A percentile compares a stretch with the other conserved stretches of the same genome.
phyloP scores from a whole-genome alignment of 768 basidiomycete genomes.

The Tulasnella calospora region DNA sequence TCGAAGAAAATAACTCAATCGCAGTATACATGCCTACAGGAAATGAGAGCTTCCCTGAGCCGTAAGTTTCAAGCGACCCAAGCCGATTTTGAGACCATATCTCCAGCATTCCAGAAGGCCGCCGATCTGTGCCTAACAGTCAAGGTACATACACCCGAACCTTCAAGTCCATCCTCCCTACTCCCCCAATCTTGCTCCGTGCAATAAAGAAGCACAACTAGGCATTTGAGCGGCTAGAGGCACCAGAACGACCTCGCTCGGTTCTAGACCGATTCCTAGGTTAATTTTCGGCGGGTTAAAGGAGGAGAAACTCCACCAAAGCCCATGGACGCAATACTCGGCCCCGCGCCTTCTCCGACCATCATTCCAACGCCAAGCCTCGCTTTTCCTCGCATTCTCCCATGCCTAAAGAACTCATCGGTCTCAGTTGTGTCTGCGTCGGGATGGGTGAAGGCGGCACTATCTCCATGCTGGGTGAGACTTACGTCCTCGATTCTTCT shows the following conservation, averaged over 20 bases:
- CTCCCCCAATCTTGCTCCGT: background rate
- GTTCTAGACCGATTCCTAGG: too few species aligned
- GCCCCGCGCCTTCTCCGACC: background rate
- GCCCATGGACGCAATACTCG: background rate
- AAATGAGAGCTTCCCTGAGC: too few species aligned
- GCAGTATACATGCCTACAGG: too few species aligned
- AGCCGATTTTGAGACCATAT: background rate
- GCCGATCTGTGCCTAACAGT: too few species aligned
- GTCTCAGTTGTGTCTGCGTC: slow-evolving; percentile 16
- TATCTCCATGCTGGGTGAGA: slow-evolving; percentile 22
- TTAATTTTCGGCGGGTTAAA: too few species aligned
- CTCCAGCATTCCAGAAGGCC: too few species aligned
- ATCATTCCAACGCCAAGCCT: background rate
- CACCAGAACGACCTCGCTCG: too few species aligned
- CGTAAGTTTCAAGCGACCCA: background rate
- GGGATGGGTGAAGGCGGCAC: slow-evolving; percentile 22
- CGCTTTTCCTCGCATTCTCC: background rate
- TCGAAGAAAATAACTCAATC: too few species aligned
- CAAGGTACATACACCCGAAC: too few species aligned
- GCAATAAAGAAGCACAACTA: background rate
- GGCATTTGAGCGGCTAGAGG: too few species aligned
- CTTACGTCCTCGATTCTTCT: background rate
- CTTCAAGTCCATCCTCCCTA: background rate
- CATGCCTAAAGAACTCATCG: slow-evolving; percentile 20
- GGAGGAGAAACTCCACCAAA: too few species aligned